Evolutionary conservation across 495 filamentous ascomycete species (phyloP).

Genomic region (Thermochaetoides thermophila): DNA sequence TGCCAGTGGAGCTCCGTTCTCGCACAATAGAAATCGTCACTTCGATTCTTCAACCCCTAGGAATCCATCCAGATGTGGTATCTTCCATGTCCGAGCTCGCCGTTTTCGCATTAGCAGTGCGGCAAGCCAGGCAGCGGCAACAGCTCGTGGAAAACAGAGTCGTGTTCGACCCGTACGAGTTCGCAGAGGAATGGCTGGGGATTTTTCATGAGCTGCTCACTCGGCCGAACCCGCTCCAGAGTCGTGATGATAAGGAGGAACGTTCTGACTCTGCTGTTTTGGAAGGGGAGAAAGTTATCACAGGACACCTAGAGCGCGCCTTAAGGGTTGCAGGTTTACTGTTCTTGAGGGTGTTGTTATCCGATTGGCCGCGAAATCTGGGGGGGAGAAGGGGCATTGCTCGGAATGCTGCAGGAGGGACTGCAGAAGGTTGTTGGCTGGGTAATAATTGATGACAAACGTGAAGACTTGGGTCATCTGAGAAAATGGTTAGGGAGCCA

Average conservation of each 20-base stretch:
- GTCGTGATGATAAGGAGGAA: no score
- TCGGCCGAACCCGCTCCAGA: slow-evolving; percentile 10
- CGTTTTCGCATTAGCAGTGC: slow-evolving; percentile 8
- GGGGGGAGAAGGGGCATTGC: no score
- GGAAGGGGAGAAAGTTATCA: background rate
- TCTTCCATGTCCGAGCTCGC: slow-evolving; percentile 7
- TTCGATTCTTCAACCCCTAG: slow-evolving; percentile 7
- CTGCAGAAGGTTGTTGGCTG: no score
- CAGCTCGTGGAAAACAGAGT: no score
- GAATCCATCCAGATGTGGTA: slow-evolving; percentile 6
- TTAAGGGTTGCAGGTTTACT: slow-evolving; percentile 14
- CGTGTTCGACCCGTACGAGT: slow-evolving; percentile 13
- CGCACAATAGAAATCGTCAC: slow-evolving; percentile 3
- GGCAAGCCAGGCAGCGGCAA: slow-evolving; percentile 5
- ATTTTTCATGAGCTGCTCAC: slow-evolving; percentile 13
- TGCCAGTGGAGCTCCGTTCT: slow-evolving; percentile 3
- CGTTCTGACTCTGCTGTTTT: background rate
- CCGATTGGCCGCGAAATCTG: slow-evolving; percentile 15
- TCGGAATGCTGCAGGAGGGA: no score
- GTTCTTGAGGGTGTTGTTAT: slow-evolving; percentile 14
- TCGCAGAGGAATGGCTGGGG: slow-evolving; percentile 16
- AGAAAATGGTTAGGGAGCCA: no score
- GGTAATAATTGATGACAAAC: no score
- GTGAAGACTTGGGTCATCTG: no score
- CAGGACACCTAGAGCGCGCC: slow-evolving; percentile 9